Evolutionary conservation across 371 early-diverging fungal genomes (phyloP), one percentile per base, ranked within the genome.

Genomic region (Mortierella sp.): DNA sequence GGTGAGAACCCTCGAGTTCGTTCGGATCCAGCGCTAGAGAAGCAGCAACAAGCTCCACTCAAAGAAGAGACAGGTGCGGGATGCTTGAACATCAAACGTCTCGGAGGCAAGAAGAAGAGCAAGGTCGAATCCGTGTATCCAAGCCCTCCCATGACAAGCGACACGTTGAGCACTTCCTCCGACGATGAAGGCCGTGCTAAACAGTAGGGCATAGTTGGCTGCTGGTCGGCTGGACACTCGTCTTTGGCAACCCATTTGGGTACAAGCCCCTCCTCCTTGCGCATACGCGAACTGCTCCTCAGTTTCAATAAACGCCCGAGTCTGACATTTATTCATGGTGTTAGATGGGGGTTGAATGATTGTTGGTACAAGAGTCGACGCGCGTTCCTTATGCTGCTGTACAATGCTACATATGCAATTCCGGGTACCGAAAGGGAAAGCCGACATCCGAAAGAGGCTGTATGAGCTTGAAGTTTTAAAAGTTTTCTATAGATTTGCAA

Each of bases 1-100:
- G 71, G 71, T 21, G 71, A 71, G 53, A 64, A 45, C 39, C 71
- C 64, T n/a, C 55, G 51, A 7, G 34, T 34, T 7, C 34, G n/a
- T n/a, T n/a, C n/a, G n/a, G n/a, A n/a, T n/a, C n/a, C n/a, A n/a
- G n/a, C n/a, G n/a, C n/a, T n/a, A n/a, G n/a, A n/a, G n/a, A n/a
- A n/a, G n/a, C n/a, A n/a, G n/a, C n/a, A n/a, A n/a, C n/a, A n/a
- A n/a, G n/a, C n/a, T n/a, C n/a, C n/a, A n/a, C 0, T 10, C 34
- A 4, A n/a, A 9, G 22, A 46, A 9, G 47, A 6, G 19, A 24
- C 47, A 9, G 22, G 19, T 44, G 44, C 24, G 24, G 22, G 9
- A 19, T n/a, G 24, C 24, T 19, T 46, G 22, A 46, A 46, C 10
- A 3, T 22, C 9, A 46, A 9, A 24, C 22, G 34, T 7, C 34